Evolutionary conservation across 176 grass and related monocot species (phyloP).

Genomic region (Aegilops speltoides): DNA sequence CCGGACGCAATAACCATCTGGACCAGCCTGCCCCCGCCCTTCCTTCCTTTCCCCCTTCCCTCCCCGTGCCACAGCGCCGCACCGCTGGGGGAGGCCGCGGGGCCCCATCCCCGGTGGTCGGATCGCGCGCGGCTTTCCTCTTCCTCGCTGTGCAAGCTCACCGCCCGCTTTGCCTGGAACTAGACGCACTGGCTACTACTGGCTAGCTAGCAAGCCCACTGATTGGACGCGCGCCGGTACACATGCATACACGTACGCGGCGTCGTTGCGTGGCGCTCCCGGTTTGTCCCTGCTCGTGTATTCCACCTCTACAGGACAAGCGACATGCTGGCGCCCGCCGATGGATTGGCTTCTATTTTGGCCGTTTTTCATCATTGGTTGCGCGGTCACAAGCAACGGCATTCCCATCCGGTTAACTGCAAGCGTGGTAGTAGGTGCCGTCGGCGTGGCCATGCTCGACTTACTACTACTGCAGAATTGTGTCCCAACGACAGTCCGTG

Average conservation of each 20-base stretch:
- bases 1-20: slow-evolving; percentile 13
- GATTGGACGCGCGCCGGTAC: neutral
- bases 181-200: neutral
- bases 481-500: neutral
- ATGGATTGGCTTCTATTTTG: neutral
- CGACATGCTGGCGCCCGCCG: slow-evolving; percentile 1
- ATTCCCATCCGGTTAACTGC: neutral
- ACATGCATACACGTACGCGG: neutral
- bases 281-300: neutral
- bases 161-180: neutral
- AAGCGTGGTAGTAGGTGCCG: too few species aligned
- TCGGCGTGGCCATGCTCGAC: neutral
- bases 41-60: too few species aligned
- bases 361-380: neutral
- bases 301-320: slow-evolving; percentile 23
- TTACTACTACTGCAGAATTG: neutral
- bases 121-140: neutral
- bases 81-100: neutral
- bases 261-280: neutral
- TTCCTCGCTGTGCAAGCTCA: slow-evolving; percentile 30
- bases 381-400: slow-evolving; percentile 38
- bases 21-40: neutral
- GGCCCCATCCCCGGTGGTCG: slow-evolving; percentile 27
- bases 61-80: neutral
- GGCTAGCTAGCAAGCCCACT: neutral